Evolutionary conservation across 2,329 filamentous ascomycete species (phyloP).

Genomic region (Aspergillus viridinutans): DNA sequence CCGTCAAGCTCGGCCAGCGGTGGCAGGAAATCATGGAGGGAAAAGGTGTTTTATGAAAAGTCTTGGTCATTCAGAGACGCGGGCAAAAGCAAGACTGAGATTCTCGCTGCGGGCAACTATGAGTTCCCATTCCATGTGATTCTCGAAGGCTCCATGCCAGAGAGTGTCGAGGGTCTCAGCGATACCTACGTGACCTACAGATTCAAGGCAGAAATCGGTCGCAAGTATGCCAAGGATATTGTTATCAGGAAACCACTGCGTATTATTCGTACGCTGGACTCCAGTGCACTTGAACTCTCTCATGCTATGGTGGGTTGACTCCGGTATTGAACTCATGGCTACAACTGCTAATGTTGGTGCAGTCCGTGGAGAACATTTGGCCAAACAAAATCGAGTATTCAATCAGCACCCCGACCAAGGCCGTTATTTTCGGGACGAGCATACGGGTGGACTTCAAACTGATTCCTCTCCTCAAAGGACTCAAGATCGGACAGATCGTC

Average conservation of each 20-base stretch:
- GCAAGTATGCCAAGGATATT: slow-evolving; percentile 84
- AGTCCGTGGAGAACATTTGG: slow-evolving; percentile 92
- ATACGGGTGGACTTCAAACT: slow-evolving; percentile 82
- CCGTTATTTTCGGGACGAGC: slow-evolving; percentile 85
- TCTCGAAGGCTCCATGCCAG: slow-evolving; percentile 64
- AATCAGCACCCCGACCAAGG: slow-evolving; percentile 88
- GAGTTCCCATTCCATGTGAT: slow-evolving; percentile 76
- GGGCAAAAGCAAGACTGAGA: slow-evolving; percentile 47
- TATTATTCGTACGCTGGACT: slow-evolving; percentile 71
- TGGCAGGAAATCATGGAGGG: slow-evolving; percentile 37
- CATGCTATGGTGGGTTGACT: slow-evolving; percentile 67
- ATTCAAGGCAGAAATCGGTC: slow-evolving; percentile 84
- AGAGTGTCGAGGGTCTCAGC: slow-evolving; percentile 85
- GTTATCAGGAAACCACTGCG: slow-evolving; percentile 73
- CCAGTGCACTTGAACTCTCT: slow-evolving; percentile 70
- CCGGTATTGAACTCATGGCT: neutral
- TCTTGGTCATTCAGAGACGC: slow-evolving; percentile 65
- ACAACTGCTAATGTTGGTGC: slow-evolving; percentile 1
- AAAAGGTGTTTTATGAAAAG: slow-evolving; percentile 60
- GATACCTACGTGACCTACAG: slow-evolving; percentile 87
- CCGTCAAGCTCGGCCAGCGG: slow-evolving; percentile 34
- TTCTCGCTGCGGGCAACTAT: slow-evolving; percentile 70
- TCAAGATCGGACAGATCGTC: slow-evolving; percentile 77
- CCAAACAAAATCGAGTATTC: slow-evolving; percentile 96
- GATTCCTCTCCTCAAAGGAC: slow-evolving; percentile 81